Base-by-base conservation (phyloP, 1,139 yeast species). In the Yamadazyma taylorii region DNA sequence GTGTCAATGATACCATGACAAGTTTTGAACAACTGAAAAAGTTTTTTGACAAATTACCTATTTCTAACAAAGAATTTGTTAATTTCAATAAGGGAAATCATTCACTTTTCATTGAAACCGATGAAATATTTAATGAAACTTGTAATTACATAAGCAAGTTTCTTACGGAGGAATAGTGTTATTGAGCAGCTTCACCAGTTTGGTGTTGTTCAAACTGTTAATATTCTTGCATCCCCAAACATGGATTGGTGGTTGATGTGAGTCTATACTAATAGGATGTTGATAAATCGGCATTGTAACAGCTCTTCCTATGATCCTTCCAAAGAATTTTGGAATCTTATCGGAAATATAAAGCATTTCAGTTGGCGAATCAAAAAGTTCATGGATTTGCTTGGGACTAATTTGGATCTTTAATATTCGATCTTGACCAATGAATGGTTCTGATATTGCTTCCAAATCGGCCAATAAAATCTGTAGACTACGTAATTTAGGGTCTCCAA, bases 401-500 rank as follows among this genome's bases (percentile, higher is more conserved):
- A 63, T 31, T 3, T 41, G 33, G 3, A 61, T 32, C 5, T 41
- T 48, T 21, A 60, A 30, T 7, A 56, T 48, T 33, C 59, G 55
- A 1, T 40, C 24, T 6, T 35, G 32, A 14, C 45, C 42, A 6
- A 55, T 38, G 5, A 45, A 26, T 8, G 35, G 17, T 7, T 37
- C 38, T 8, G 36, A 22, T 5, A 30, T 23, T 17, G 28, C 30
- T 8, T 8, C 6, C 11, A 15, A 13, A 32, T 55, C 59, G 10
- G 53, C 34, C 1, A 63, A 23, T 4, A 59, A 38, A 9, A 63
- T 27, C 35, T 60, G 63, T 7, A 63, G 30, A 3, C 46, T 52
- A 25, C 58, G 43, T 16, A 51, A 30, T 4, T 25, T 36, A 1
- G 69, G 69, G 42, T 63, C 69, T 2, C 54, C 37, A 5, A 49